A percentile compares a stretch with the other conserved stretches of the same genome.
Evolutionary conservation across 345 rosid species (phyloP).

Genomic region (Eucalyptus tenuipes): DNA sequence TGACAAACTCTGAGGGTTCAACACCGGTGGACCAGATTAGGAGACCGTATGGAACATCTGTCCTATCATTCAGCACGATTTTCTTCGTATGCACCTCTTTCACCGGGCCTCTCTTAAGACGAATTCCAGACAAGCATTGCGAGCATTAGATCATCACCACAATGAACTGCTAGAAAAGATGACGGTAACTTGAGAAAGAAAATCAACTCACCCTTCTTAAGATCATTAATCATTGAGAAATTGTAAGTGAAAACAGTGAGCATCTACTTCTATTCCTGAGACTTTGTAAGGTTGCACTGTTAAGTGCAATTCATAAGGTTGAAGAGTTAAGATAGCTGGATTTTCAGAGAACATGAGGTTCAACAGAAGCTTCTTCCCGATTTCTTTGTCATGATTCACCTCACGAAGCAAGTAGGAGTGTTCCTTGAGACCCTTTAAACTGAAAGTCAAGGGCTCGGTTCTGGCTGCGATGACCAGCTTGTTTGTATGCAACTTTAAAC

Average conservation of each 20-base stretch:
- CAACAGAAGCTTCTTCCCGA: constrained; percentile 78
- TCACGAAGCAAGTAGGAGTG: constrained; percentile 87
- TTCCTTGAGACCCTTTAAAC: constrained; percentile 13
- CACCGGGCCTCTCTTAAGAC: constrained; percentile 39
- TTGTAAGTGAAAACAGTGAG: neutral
- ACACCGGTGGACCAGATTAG: constrained; percentile 95
- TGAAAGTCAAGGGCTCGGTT: too few species aligned
- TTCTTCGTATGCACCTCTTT: constrained; percentile 42
- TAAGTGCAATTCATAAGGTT: neutral
- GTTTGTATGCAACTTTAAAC: too few species aligned
- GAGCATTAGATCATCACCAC: neutral
- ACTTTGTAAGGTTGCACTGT: neutral
- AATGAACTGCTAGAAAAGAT: neutral
- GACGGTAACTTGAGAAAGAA: neutral
- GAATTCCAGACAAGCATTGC: constrained; percentile 31
- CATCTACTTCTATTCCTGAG: neutral
- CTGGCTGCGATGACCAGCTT: too few species aligned
- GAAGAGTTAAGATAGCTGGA: constrained; percentile 33
- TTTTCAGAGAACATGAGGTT: constrained; percentile 88
- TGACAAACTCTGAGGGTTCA: constrained; percentile 60
- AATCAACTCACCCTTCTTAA: constrained; percentile 24
- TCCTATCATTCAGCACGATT: constrained; percentile 43
- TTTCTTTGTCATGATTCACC: constrained; percentile 88
- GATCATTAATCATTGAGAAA: neutral
- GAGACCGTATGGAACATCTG: constrained; percentile 77